Conservation (phyloP, 768 basidiomycete species). For the Baorangia bicolor region DNA sequence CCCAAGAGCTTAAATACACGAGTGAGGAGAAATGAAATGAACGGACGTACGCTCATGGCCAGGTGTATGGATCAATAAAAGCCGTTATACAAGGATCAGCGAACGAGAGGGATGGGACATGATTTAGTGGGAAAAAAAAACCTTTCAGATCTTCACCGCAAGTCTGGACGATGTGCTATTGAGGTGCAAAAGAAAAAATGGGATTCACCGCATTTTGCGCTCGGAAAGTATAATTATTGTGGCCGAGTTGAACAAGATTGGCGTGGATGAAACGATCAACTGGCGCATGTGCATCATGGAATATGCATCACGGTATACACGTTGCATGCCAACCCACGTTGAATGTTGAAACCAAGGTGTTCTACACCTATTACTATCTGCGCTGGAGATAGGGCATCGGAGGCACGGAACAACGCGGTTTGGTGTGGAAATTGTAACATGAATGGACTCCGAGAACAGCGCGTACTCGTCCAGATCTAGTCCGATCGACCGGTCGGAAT, state of each 20-base stretch:
- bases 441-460: conserved; percentile 20
- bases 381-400: conserved; percentile 7
- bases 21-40: conserved; percentile 6
- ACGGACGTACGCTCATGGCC: conserved; percentile 8
- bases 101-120: background rate
- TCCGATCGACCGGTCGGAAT: conserved; percentile 11
- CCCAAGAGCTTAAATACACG: conserved; percentile 21
- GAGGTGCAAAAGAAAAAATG: background rate
- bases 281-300: background rate
- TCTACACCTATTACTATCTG: conserved; percentile 19
- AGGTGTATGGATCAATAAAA: conserved; percentile 7
- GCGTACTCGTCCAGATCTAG: conserved; percentile 6
- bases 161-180: conserved; percentile 1
- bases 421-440: conserved; percentile 5
- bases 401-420: conserved; percentile 12
- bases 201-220: background rate
- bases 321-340: conserved; percentile 25
- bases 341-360: conserved; percentile 1
- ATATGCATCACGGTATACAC: conserved; percentile 17
- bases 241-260: conserved; percentile 3
- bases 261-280: conserved; percentile 1
- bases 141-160: conserved; percentile 18
- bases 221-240: conserved; percentile 1
- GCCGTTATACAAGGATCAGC: conserved; percentile 10
- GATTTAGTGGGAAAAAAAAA: conserved; percentile 5